Evolutionary conservation across 2,329 filamentous ascomycete species (phyloP), one percentile per base, ranked within the genome.

Genomic region (Penicillium sp.): DNA sequence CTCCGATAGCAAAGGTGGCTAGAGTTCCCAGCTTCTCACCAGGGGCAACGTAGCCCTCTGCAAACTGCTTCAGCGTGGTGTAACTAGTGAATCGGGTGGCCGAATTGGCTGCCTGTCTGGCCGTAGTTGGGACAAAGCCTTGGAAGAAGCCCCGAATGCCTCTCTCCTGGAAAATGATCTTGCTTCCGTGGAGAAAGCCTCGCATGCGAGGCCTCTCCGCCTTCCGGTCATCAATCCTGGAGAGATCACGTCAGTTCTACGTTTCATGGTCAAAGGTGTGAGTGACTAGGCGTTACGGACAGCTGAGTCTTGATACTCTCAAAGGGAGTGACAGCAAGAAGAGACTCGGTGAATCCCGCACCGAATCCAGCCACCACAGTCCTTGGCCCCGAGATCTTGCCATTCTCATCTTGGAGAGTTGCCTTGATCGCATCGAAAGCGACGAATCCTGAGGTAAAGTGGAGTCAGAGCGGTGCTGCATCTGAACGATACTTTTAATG

Each of bases 231-330:
- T 99, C 94, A 69, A 99, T 97, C 36, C 88, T 91, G 61, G n/a
- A 4, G 34, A 39, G 42, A 29, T 51, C 51, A 42, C 16, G 16
- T 34, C 26, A 44, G 42, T 39, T 34, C 6, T 42, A 44, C 41
- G 1, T 34, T 26, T 2, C 8, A 33, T 13, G 13, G 15, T 8
- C 34, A 24, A 31, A 23, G 41, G 3, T 34, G n/a, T 6, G 28
- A 10, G n/a, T 6, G 28, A 10, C 47, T 39, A 39, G 33, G 33
- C 42, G 47, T 59, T 45, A 72, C 77, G 49, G 70, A 88, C 82
- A 99, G 78, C 63, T 95, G 95, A 46, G 94, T 99, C 80, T 99
- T 99, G 75, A 99, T 96, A 66, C 90, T 95, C 76, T 99, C 94
- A 53, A 95, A 96, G 0, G 94, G 94, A 31, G 94, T 99, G 31